phyloP scores from a whole-genome alignment of 2,329 filamentous ascomycete species.

The Cryphonectria naterciae region DNA sequence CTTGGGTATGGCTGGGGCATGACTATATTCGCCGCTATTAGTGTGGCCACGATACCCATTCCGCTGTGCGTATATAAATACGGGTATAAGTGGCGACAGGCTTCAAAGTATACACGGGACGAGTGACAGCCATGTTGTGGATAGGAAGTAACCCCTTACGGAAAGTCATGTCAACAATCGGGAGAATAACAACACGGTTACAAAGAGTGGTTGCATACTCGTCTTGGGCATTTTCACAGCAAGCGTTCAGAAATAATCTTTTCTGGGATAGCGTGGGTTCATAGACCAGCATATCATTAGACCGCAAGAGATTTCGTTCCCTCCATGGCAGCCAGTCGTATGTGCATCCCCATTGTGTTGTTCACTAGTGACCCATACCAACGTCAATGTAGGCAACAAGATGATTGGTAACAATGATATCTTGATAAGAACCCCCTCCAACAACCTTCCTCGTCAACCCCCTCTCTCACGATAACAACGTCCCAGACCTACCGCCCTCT shows the following conservation, averaged over 20 bases:
- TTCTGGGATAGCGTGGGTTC: not conserved
- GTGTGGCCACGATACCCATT: slow-evolving; percentile 52
- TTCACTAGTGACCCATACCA: too few species aligned
- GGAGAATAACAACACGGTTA: not conserved
- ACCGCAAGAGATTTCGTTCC: not conserved
- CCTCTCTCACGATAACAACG: not conserved
- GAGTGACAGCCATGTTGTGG: not conserved
- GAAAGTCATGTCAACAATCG: not conserved
- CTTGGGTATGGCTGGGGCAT: slow-evolving; percentile 59
- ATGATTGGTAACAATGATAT: not conserved
- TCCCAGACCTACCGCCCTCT: not conserved
- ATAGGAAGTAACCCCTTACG: too few species aligned
- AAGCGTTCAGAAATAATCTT: not conserved
- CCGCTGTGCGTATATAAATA: slow-evolving; percentile 55
- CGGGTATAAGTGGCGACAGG: slow-evolving; percentile 55
- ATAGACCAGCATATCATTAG: not conserved
- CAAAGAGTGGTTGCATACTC: not conserved
- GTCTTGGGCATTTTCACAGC: not conserved
- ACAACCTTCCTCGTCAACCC: not conserved
- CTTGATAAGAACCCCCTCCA: not conserved
- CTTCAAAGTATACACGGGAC: slow-evolving; percentile 52
- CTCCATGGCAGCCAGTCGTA: not conserved
- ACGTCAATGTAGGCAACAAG: too few species aligned
- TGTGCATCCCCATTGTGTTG: too few species aligned
- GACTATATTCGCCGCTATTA: slow-evolving; percentile 47